phyloP scores from a whole-genome alignment of 192 early-diverging fungal species.

The Umbelopsis isabellina region DNA sequence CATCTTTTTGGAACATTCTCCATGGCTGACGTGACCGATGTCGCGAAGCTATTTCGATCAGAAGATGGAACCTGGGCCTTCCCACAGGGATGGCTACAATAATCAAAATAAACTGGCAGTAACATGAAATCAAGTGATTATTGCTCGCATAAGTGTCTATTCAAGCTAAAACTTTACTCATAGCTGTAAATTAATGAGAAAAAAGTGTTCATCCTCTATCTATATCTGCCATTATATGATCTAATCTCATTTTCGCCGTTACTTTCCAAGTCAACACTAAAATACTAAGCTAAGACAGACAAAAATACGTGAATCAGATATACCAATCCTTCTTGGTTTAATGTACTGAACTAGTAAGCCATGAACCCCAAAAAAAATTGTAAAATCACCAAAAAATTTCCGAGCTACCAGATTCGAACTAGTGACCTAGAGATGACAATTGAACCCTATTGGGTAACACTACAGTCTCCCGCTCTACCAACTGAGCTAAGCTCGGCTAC shows the following conservation, averaged over 20 bases:
- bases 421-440: slow-evolving; percentile 22
- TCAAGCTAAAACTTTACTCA: too few relatives aligned
- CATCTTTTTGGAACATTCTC: slow-evolving; percentile 13
- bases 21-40: slow-evolving; percentile 7
- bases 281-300: too few relatives aligned
- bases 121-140: neutral
- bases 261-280: too few relatives aligned
- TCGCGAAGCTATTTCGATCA: slow-evolving; percentile 5
- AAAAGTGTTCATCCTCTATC: too few relatives aligned
- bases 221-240: too few relatives aligned
- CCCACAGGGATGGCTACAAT: slow-evolving; percentile 18
- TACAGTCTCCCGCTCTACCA: slow-evolving; percentile 23
- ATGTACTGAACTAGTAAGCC: neutral
- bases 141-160: too few relatives aligned
- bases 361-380: neutral
- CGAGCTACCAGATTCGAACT: slow-evolving; percentile 23
- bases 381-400: neutral
- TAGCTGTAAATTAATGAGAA: too few relatives aligned
- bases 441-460: neutral
- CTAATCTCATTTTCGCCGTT: too few relatives aligned
- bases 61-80: slow-evolving; percentile 13
- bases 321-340: too few relatives aligned
- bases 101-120: neutral
- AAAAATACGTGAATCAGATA: too few relatives aligned
- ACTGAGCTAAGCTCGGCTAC: slow-evolving; percentile 18